Percentiles rank a stretch among this genome's conserved stretches.
Evolutionary conservation across 208 protist species (phyloP).

Genomic region (Acanthamoeba lenticulata): DNA sequence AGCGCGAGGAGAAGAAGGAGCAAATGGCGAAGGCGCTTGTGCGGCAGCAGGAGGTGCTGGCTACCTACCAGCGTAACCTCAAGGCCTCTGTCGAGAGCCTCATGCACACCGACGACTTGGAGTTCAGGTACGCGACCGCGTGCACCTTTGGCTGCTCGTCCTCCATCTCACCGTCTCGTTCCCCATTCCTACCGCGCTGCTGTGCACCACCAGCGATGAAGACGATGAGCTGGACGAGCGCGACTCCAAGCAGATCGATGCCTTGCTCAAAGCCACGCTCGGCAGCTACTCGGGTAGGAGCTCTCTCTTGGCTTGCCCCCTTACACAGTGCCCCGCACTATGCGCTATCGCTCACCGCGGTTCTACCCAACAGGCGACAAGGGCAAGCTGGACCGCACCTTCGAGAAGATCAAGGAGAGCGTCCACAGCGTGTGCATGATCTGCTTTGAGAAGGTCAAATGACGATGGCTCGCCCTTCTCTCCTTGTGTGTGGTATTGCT

Average conservation of each 20-base stretch:
- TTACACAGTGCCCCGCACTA: no score
- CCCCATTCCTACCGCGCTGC: background rate
- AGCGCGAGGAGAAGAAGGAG: conserved; percentile 19
- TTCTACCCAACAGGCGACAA: background rate
- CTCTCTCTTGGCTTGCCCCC: no score
- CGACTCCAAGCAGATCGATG: background rate
- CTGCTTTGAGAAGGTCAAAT: conserved; percentile 45
- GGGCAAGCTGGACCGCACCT: background rate
- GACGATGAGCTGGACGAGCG: background rate
- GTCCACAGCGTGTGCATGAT: conserved; percentile 48
- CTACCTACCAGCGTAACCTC: conserved; percentile 3
- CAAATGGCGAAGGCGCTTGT: background rate
- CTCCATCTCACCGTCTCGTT: background rate
- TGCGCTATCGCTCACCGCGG: no score
- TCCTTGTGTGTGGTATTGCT: background rate
- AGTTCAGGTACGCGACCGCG: background rate
- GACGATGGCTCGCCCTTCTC: no score
- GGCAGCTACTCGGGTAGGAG: background rate
- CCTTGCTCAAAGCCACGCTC: conserved; percentile 16
- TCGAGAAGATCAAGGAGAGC: conserved; percentile 36
- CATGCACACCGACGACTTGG: background rate
- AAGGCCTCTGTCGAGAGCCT: background rate
- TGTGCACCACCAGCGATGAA: background rate
- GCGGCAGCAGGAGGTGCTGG: conserved; percentile 48
- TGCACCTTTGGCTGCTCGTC: background rate